A percentile compares a stretch with the other conserved stretches of the same genome.
Evolutionary conservation across 306 rosid species (phyloP).

Genomic region (Begonia loranthoides): DNA sequence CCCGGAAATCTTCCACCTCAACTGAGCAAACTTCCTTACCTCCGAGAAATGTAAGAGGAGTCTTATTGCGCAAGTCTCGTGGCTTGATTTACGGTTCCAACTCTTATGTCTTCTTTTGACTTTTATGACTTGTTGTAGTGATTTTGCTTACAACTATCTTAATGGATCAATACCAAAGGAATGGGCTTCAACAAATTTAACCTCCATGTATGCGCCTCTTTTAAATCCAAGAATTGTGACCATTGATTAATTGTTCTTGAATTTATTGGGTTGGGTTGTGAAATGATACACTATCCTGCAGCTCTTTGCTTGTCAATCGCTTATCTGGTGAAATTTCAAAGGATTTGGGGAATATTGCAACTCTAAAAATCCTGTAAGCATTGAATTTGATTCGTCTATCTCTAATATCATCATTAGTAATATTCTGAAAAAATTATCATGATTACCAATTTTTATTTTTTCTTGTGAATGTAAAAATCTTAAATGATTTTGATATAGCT

Average conservation of each 20-base stretch:
- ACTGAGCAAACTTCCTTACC: slow-evolving; percentile 66
- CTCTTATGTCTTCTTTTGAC: not conserved
- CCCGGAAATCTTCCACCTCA: slow-evolving; percentile 82
- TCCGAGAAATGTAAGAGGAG: slow-evolving; percentile 43
- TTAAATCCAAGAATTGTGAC: too few species aligned
- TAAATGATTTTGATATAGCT: too few species aligned
- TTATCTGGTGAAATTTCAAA: slow-evolving; percentile 74
- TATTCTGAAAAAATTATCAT: not conserved
- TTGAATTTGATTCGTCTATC: slow-evolving; percentile 7
- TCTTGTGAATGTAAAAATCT: too few species aligned
- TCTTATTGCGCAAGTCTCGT: slow-evolving; percentile 9
- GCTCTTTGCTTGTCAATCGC: slow-evolving; percentile 66
- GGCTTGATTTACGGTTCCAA: too few species aligned
- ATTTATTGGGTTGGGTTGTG: slow-evolving; percentile 6
- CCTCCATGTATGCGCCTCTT: slow-evolving; percentile 36
- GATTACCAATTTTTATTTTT: too few species aligned
- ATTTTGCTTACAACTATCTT: slow-evolving; percentile 55
- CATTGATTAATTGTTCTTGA: slow-evolving; percentile 3
- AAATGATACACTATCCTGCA: slow-evolving; percentile 21
- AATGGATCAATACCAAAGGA: slow-evolving; percentile 63
- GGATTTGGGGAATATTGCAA: slow-evolving; percentile 51
- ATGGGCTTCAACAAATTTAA: slow-evolving; percentile 50
- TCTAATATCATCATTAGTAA: not conserved
- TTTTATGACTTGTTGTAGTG: slow-evolving; percentile 22
- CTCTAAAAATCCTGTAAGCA: slow-evolving; percentile 53